These are phyloP conservation scores for Mucor saturninus DNA, from an alignment of 371 early-diverging fungal genomes.

Conservation along the genomic window DNA sequence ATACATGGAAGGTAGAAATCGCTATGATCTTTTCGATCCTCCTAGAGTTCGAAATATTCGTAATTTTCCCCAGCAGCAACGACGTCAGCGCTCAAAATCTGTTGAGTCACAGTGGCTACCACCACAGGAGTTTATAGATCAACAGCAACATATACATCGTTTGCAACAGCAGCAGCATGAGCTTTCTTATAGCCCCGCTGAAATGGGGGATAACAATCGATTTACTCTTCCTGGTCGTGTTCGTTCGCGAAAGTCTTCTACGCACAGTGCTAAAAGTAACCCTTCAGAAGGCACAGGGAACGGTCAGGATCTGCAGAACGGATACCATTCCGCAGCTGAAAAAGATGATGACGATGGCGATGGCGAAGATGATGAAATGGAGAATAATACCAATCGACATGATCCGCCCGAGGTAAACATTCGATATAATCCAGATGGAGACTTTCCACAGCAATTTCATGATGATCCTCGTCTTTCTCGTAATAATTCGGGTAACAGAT, in stretches of 20 bases:
- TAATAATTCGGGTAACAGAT: neutral
- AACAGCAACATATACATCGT: neutral
- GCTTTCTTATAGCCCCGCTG: neutral
- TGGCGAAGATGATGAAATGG: neutral
- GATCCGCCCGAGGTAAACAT: neutral
- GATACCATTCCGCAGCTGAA: neutral
- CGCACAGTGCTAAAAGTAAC: conserved; percentile 22
- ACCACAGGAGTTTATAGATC: conserved; percentile 1
- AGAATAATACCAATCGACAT: neutral
- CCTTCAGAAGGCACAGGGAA: neutral
- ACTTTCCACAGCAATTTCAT: neutral
- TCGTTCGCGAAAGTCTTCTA: conserved; percentile 23
- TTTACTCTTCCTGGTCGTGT: neutral
- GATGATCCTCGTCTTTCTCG: neutral
- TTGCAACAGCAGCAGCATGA: neutral
- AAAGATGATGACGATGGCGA: neutral
- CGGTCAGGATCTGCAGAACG: neutral
- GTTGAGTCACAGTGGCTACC: conserved; percentile 9
- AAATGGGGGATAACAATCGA: neutral
- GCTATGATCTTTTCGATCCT: neutral
- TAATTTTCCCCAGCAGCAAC: neutral
- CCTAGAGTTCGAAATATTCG: neutral
- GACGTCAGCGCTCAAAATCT: conserved; percentile 18
- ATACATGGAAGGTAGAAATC: neutral
- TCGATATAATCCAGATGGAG: neutral